Base-by-base conservation (phyloP, 768 basidiomycete genomes). In the Thelephora ganbajun region DNA sequence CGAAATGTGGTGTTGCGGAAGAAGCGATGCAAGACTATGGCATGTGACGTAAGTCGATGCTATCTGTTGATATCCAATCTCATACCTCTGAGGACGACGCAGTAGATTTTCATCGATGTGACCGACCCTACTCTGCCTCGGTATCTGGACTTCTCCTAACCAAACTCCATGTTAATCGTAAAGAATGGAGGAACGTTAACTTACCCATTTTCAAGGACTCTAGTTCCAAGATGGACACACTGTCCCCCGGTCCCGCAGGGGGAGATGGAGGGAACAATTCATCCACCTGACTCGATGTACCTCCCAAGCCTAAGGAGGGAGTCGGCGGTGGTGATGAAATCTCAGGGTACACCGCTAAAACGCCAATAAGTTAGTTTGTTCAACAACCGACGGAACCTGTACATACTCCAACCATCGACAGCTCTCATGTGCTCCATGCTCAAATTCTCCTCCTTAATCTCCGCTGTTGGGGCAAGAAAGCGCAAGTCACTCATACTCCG, bases 321-420 rank as follows among this genome's bases (percentile, higher is more conserved):
- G 65, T 68, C 0, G 69, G 65, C 11, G 68, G 68, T 1, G 71
- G 69, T 35, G 69, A 66, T 13, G 68, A 69, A 11, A n/a, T 41
- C 39, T 1, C 9, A 11, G 39, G 18, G 12, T 41, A 41, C 7
- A 22, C 39, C 22, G 7, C 39, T 41, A 14, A 18, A 41, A 41
- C 11, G 22, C 39, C 39, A 41, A 16, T 16, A 14, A 22, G 39
- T 3, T 16, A 19, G 36, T 22, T 18, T 41, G 7, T 4, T 9
- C 16, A 20, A 3, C 49, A 43, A 34, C 42, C 14, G 13, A 50
- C 45, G 33, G 51, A 37, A 33, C 5, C 43, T 44, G 23, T 37
- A 69, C 73, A 39, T 56, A 83, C 83, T 59, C 79, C 80, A 80
- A 23, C 80, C 83, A 59, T 76, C 69, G 1, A 83, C 71, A 33